Evolutionary conservation across 2,329 filamentous ascomycete genomes (phyloP).

Genomic region (Paraconiothyrium sp.): DNA sequence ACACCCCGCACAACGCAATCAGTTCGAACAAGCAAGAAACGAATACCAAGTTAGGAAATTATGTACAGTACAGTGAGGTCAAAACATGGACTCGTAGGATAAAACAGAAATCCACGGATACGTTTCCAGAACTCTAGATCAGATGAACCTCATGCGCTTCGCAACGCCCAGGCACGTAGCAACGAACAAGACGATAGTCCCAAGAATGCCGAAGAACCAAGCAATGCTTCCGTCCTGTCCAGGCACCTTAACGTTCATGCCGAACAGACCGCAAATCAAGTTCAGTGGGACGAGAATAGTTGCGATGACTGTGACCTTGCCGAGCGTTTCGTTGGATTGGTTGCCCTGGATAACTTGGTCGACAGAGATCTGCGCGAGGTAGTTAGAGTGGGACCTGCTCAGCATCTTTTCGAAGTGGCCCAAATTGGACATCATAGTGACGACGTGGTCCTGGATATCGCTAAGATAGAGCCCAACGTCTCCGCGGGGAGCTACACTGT

Average conservation of each 20-base stretch:
- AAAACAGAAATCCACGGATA: conserved; percentile 6
- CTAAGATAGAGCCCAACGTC: conserved; percentile 96
- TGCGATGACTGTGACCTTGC: conserved; percentile 93
- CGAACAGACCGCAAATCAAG: conserved; percentile 85
- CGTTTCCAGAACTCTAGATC: conserved; percentile 15
- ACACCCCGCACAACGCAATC: not conserved
- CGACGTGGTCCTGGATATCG: conserved; percentile 98
- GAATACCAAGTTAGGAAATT: not conserved
- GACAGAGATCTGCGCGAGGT: conserved; percentile 92
- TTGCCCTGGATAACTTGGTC: conserved; percentile 91
- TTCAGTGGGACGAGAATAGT: conserved; percentile 97
- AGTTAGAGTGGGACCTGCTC: conserved; percentile 92
- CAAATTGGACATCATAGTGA: conserved; percentile 98
- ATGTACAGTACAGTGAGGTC: conserved; percentile 5
- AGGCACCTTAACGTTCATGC: conserved; percentile 85
- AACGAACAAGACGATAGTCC: conserved; percentile 61
- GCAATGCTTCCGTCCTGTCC: conserved; percentile 61
- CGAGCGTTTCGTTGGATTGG: conserved; percentile 85
- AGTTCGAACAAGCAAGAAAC: not conserved
- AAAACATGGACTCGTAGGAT: conserved; percentile 2
- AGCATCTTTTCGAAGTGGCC: conserved; percentile 98
- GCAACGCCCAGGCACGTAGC: conserved; percentile 51
- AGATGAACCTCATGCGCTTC: conserved; percentile 56
- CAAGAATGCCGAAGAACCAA: conserved; percentile 71
- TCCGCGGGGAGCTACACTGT: conserved; percentile 91